Evolutionary conservation across 441 rosid species (phyloP).

Genomic region (Metrosideros polymorpha): DNA sequence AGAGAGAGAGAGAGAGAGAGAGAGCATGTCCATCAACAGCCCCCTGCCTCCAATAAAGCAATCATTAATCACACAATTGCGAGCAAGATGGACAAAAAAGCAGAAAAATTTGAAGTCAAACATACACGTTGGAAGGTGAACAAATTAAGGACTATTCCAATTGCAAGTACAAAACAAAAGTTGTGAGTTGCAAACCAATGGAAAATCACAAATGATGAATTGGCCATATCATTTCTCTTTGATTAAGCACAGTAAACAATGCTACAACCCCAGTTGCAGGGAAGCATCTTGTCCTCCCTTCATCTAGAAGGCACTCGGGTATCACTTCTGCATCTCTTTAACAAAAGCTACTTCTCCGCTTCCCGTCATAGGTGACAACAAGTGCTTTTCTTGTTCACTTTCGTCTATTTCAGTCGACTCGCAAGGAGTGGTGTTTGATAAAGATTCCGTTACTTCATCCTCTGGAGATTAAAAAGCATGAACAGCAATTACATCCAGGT

Average conservation of each 20-base stretch:
- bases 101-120: not conserved
- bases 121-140: not conserved
- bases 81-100: not conserved
- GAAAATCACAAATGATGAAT: not conserved
- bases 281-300: not conserved
- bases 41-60: not conserved
- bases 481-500: not conserved
- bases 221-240: not conserved
- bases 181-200: not conserved
- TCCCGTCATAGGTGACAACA: slow-evolving; percentile 28
- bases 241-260: not conserved
- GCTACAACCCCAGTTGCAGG: not conserved
- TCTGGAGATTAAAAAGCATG: not conserved
- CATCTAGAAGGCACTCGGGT: not conserved
- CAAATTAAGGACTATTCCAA: not conserved
- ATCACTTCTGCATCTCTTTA: slow-evolving; percentile 29
- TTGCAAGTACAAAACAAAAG: not conserved
- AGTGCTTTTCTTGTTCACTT: not conserved
- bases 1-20: not conserved
- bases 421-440: not conserved
- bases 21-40: not conserved
- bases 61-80: not conserved
- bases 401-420: not conserved
- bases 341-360: slow-evolving; percentile 39
- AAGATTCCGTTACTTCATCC: not conserved